Conservation (phyloP, 768 basidiomycete genomes). For the Lactifluus rugatus region DNA sequence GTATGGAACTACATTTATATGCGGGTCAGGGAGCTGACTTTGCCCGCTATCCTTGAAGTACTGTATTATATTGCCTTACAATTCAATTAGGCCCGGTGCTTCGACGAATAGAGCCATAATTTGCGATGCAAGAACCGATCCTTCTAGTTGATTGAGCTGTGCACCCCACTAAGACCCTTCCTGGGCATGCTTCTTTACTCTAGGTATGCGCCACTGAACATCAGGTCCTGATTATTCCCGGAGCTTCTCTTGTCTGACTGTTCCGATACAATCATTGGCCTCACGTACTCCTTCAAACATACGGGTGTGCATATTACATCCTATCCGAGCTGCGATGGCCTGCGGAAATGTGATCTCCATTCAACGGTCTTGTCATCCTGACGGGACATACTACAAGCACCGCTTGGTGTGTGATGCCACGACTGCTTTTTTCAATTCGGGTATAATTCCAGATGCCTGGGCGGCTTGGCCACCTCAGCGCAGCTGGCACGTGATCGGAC, state of each 20-base stretch:
- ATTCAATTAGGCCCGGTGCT: background rate
- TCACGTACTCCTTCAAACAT: background rate
- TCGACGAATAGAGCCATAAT: constrained; percentile 1
- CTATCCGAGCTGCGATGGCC: constrained; percentile 2
- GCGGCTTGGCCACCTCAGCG: background rate
- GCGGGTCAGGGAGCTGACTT: background rate
- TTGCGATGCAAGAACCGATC: background rate
- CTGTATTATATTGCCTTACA: constrained; percentile 5
- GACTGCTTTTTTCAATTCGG: background rate
- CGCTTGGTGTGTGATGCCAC: background rate
- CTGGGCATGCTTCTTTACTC: background rate
- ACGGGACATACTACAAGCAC: background rate
- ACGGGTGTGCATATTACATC: background rate
- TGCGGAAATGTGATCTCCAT: background rate
- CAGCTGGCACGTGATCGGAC: constrained; percentile 12
- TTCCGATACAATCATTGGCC: background rate
- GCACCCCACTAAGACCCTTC: background rate
- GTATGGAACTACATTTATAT: background rate
- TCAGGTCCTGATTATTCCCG: background rate
- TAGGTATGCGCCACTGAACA: background rate
- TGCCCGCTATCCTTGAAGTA: background rate
- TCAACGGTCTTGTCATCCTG: background rate
- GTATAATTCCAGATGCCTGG: background rate
- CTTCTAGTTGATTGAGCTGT: background rate
- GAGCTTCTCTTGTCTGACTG: background rate